A percentile compares a stretch with the other conserved stretches of the same genome.
These are phyloP conservation scores for Hanseniaspora pseudoguilliermondii DNA, from an alignment of 805 yeast genomes.

Conservation along the genomic window DNA sequence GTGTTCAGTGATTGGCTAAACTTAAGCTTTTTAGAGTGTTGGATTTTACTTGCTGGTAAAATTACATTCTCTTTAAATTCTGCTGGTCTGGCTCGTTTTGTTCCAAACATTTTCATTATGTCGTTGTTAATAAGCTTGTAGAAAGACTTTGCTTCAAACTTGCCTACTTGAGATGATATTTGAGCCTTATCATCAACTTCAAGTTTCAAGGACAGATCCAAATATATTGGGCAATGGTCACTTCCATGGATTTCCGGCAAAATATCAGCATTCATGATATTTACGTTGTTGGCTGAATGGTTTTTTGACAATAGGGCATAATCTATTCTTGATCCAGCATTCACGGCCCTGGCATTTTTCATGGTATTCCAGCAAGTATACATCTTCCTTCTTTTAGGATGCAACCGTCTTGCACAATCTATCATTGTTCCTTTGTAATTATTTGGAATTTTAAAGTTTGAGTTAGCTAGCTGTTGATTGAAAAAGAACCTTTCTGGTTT, in stretches of 20 bases:
- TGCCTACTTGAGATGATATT: slow-evolving; percentile 20
- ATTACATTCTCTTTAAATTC: not conserved
- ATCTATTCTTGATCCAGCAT: slow-evolving; percentile 83
- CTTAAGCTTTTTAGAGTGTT: not conserved
- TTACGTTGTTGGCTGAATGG: slow-evolving; percentile 21
- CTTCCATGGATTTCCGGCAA: slow-evolving; percentile 68
- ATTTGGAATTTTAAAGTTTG: slow-evolving; percentile 18
- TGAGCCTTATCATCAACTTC: not conserved
- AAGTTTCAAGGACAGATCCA: slow-evolving; percentile 39
- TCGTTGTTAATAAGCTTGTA: slow-evolving; percentile 32
- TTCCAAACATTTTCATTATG: slow-evolving; percentile 29
- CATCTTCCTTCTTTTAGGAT: slow-evolving; percentile 45
- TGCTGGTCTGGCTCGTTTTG: slow-evolving; percentile 13
- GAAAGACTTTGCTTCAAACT: slow-evolving; percentile 42
- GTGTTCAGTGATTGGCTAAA: not conserved
- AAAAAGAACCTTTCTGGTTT: slow-evolving; percentile 33
- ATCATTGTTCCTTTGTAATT: slow-evolving; percentile 34
- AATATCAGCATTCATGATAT: slow-evolving; percentile 31
- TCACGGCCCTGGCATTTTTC: slow-evolving; percentile 61
- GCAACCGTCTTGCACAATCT: slow-evolving; percentile 47
- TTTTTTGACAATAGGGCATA: slow-evolving; percentile 43
- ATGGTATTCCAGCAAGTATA: slow-evolving; percentile 89
- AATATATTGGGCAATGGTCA: slow-evolving; percentile 84
- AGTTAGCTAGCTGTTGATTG: slow-evolving; percentile 33
- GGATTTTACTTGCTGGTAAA: not conserved